These are phyloP conservation scores for Eutrema heterophyllum DNA, from an alignment of 345 rosid genomes.

Conservation along the genomic window DNA sequence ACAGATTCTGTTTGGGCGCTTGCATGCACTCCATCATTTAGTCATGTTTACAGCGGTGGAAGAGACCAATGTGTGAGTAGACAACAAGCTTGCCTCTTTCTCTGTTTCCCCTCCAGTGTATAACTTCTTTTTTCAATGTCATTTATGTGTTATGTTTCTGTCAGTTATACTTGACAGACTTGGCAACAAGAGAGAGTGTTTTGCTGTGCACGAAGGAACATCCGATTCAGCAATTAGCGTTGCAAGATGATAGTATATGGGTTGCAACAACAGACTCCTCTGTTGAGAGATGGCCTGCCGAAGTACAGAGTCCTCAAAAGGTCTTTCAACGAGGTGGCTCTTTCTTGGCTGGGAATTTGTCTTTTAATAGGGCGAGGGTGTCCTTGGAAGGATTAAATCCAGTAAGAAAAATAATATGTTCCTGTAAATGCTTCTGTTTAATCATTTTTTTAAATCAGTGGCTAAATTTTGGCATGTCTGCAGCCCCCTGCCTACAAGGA, in stretches of 20 bases:
- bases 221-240: slow-evolving; percentile 78
- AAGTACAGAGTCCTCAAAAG: slow-evolving; percentile 80
- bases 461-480: slow-evolving; percentile 18
- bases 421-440: background rate
- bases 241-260: slow-evolving; percentile 95
- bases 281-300: slow-evolving; percentile 89
- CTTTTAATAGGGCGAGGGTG: slow-evolving; percentile 93
- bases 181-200: slow-evolving; percentile 87
- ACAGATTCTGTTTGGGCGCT: slow-evolving; percentile 99
- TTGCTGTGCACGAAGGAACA: slow-evolving; percentile 92
- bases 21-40: slow-evolving; percentile 91
- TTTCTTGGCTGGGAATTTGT: slow-evolving; percentile 94
- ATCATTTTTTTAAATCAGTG: background rate
- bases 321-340: slow-evolving; percentile 86
- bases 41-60: slow-evolving; percentile 98
- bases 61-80: slow-evolving; percentile 94
- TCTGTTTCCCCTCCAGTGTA: slow-evolving; percentile 6
- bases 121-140: background rate
- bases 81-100: background rate
- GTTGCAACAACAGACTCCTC: slow-evolving; percentile 92
- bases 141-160: slow-evolving; percentile 19
- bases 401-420: slow-evolving; percentile 44
- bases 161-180: slow-evolving; percentile 96
- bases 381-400: slow-evolving; percentile 93
- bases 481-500: slow-evolving; percentile 85